Base-by-base conservation (phyloP, 768 basidiomycete genomes). In the Mycena latifolia region DNA sequence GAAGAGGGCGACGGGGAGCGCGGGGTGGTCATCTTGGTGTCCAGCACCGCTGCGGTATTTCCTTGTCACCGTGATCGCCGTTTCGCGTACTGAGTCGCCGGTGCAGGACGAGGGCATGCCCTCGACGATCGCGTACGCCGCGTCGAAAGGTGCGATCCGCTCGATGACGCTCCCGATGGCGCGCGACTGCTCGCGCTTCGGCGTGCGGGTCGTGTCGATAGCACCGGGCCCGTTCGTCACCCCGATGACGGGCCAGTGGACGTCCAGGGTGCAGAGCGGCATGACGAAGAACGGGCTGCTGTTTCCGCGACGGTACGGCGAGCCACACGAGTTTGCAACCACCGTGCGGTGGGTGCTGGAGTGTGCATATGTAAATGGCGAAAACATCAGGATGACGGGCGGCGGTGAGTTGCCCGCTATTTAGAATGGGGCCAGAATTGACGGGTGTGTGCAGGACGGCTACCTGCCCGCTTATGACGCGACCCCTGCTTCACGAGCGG, bases 101-200 rank as follows among this genome's bases (percentile, higher is more conserved):
- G 15, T 2, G 37, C 47, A 81, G 80, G 79, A 75, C 61, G 74
- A 79, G 57, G 78, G 77, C n/a, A 79, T 81, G 71, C 76, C 80
- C 48, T 78, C 78, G 10, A 82, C 82, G 58, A 67, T 75, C 15
- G 81, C 80, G 1, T 83, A 83, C 66, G 66, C 78, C 15, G 78
- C 78, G 8, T 71, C 74, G 11, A 83, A 83, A 74, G 82, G 82
- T 27, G 82, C 77, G 0, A 69, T 83, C 20, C 72, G 74, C 27
- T 77, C 80, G 10, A 66, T 83, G 72, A 75, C 80, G 14, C 71
- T 83, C 8, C 82, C 82, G 6, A 77, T 82, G 75, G 77, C 82
- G 25, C 74, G 82, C 33, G 82, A 83, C 68, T 71, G 79, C 12
- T 76, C 72, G 3, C 75, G 77, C 2, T 74, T 77, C 65, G 77